These are phyloP conservation scores for Cladosporium sp. DNA, from an alignment of 2,329 filamentous ascomycete species.

Conservation along the genomic window DNA sequence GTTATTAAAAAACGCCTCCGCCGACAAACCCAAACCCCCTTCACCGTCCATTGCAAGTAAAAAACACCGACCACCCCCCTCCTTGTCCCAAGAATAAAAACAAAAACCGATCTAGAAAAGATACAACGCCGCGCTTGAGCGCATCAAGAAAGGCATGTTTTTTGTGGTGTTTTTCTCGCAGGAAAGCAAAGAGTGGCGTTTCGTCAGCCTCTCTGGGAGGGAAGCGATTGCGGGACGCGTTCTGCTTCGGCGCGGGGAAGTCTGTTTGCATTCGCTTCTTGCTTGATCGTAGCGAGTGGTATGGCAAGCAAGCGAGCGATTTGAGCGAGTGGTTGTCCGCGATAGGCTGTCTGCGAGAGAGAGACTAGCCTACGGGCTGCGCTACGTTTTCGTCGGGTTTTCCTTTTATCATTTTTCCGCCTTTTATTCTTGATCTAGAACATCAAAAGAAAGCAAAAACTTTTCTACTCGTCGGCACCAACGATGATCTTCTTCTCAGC, in stretches of 20 bases:
- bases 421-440: not conserved
- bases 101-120: too few relatives aligned
- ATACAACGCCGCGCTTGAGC: slow-evolving; percentile 13
- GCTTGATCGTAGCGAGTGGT: not conserved
- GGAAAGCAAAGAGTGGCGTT: not conserved
- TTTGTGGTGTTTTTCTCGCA: too few relatives aligned
- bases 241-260: too few relatives aligned
- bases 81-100: too few relatives aligned
- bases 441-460: not conserved
- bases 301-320: not conserved
- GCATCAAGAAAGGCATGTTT: slow-evolving; percentile 2
- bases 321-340: not conserved
- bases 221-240: not conserved
- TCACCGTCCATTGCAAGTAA: too few relatives aligned
- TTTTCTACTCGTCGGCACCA: not conserved
- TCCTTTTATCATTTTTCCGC: not conserved
- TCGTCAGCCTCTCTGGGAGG: too few relatives aligned
- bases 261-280: too few relatives aligned
- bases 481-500: not conserved
- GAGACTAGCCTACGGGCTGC: too few relatives aligned
- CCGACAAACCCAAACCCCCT: too few relatives aligned
- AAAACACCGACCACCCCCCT: too few relatives aligned
- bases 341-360: not conserved
- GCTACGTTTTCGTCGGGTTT: not conserved
- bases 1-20: too few relatives aligned